A percentile compares a stretch with the other conserved stretches of the same genome.
Evolutionary conservation across 768 basidiomycete species (phyloP).

Genomic region (Termitomyces sp.): DNA sequence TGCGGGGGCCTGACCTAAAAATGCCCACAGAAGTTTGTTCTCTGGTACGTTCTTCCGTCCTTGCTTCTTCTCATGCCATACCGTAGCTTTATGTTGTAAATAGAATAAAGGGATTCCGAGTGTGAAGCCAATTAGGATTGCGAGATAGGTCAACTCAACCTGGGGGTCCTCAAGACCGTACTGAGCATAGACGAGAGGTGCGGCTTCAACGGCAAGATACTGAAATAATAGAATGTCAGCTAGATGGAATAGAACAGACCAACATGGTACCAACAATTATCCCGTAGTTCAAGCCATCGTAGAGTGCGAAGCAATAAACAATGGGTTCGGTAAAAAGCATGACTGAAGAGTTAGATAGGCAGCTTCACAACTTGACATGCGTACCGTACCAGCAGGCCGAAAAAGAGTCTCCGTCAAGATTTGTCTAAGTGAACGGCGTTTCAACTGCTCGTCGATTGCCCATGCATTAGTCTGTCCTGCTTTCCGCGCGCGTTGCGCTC

Average conservation of each 20-base stretch:
- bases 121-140: conserved; percentile 15
- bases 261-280: conserved; percentile 13
- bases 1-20: background rate
- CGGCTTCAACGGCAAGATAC: conserved; percentile 20
- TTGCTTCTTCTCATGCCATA: conserved; percentile 16
- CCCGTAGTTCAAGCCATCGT: conserved; percentile 20
- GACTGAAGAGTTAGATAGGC: no score
- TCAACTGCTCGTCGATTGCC: conserved; percentile 16
- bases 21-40: conserved; percentile 20
- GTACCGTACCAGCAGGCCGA: conserved; percentile 18
- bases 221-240: background rate
- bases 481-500: conserved; percentile 13
- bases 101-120: conserved; percentile 18
- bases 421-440: conserved; percentile 14
- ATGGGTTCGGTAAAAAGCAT: conserved; percentile 22
- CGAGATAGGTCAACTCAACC: conserved; percentile 15
- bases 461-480: conserved; percentile 13
- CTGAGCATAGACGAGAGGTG: conserved; percentile 18
- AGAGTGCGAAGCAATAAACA: conserved; percentile 20
- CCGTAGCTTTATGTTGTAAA: background rate
- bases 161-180: conserved; percentile 13
- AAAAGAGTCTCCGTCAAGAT: conserved; percentile 16
- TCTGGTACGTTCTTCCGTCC: conserved; percentile 17
- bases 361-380: no score
- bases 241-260: background rate